Evolutionary conservation across 148 eudicot species (phyloP).

Genomic region (Vaccinium corymbosum): DNA sequence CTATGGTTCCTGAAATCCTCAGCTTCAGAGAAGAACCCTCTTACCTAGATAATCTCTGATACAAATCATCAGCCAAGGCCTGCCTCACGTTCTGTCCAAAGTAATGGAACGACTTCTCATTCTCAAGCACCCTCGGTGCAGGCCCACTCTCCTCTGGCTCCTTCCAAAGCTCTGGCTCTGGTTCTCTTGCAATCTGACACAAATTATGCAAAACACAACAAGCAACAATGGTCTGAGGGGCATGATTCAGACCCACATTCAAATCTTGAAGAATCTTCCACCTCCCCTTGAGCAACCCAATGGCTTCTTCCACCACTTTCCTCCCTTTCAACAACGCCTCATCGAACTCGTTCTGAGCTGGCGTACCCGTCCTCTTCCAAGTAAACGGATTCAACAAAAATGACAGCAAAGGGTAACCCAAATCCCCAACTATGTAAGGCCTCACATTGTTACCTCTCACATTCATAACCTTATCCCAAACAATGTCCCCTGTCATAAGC

Average conservation of each 20-base stretch:
- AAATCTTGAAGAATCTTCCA: constrained; percentile 92
- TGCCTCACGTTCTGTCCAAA: constrained; percentile 75
- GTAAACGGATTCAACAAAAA: constrained; percentile 78
- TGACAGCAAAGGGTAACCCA: constrained; percentile 76
- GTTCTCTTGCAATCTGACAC: constrained; percentile 96
- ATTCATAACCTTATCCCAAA: constrained; percentile 79
- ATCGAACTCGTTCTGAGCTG: constrained; percentile 73
- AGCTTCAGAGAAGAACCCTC: neutral
- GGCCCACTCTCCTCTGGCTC: constrained; percentile 78
- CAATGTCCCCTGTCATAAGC: constrained; percentile 73
- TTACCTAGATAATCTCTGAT: constrained; percentile 73
- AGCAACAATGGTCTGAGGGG: constrained; percentile 97
- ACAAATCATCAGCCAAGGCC: constrained; percentile 78
- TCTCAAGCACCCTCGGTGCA: constrained; percentile 64
- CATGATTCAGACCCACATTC: constrained; percentile 82
- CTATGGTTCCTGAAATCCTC: neutral
- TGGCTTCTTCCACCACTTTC: constrained; percentile 68
- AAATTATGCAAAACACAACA: constrained; percentile 96
- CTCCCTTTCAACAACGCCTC: constrained; percentile 77
- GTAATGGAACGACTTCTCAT: constrained; percentile 61
- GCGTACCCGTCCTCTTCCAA: constrained; percentile 45
- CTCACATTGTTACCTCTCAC: constrained; percentile 80
- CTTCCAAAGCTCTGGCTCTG: constrained; percentile 75
- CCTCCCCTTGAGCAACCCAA: constrained; percentile 81
- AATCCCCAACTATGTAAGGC: constrained; percentile 86